phyloP scores from a whole-genome alignment of 2,329 filamentous ascomycete species.

The Fusarium virguliforme region DNA sequence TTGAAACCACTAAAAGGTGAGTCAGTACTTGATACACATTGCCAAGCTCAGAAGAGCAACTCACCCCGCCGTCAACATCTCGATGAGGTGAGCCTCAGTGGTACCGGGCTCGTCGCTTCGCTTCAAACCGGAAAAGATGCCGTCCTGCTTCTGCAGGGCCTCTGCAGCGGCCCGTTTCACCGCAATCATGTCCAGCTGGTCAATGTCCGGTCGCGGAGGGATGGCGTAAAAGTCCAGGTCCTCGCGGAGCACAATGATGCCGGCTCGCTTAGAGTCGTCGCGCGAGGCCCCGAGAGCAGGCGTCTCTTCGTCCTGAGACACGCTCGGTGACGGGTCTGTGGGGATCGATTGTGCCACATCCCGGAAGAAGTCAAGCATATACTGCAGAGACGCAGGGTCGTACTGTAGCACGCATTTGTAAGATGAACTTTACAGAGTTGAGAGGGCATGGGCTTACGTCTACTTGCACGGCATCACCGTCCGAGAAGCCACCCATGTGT shows the following conservation, averaged over 20 bases:
- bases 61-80: constrained; percentile 99
- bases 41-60: constrained; percentile 52
- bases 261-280: constrained; percentile 91
- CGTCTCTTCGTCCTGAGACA: constrained; percentile 74
- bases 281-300: constrained; percentile 77
- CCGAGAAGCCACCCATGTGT: constrained; percentile 92
- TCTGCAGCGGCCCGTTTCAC: constrained; percentile 93
- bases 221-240: constrained; percentile 99
- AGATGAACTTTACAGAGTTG: constrained; percentile 15
- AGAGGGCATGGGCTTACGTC: constrained; percentile 78
- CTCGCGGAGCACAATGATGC: constrained; percentile 96
- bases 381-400: constrained; percentile 94
- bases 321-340: constrained; percentile 77
- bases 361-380: constrained; percentile 99
- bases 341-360: constrained; percentile 97
- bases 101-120: constrained; percentile 97
- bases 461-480: constrained; percentile 95
- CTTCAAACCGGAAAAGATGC: constrained; percentile 95
- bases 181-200: constrained; percentile 91
- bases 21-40: constrained; percentile 12
- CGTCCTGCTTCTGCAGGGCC: constrained; percentile 89
- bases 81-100: constrained; percentile 97
- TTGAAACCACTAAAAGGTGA: constrained; percentile 86
- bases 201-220: constrained; percentile 87
- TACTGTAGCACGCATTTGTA: constrained; percentile 74